Evolutionary conservation across 202 grass and related monocot species (phyloP).

Genomic region (Saccharum hybrid): DNA sequence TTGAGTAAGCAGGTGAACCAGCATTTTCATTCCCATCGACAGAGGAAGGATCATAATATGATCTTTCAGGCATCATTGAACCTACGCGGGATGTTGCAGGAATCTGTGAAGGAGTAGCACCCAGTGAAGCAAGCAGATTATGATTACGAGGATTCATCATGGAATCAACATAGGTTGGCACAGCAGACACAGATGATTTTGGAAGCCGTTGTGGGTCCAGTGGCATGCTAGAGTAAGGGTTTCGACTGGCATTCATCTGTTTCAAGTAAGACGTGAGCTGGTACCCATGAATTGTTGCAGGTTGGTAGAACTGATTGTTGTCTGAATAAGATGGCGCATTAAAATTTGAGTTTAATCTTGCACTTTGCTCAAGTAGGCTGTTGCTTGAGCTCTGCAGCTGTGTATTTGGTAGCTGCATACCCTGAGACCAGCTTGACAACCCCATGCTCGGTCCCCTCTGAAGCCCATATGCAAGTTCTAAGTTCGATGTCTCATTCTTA

Average conservation of each 20-base stretch:
- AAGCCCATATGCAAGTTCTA: conserved; percentile 76
- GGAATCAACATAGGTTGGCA: conserved; percentile 58
- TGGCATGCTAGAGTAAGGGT: conserved; percentile 64
- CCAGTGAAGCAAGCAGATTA: conserved; percentile 66
- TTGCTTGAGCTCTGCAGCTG: conserved; percentile 53
- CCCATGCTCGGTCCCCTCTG: conserved; percentile 59
- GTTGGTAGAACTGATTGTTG: conserved; percentile 82
- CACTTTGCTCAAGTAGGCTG: conserved; percentile 61
- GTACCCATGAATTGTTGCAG: conserved; percentile 93
- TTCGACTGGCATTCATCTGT: conserved; percentile 65
- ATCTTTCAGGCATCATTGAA: conserved; percentile 58
- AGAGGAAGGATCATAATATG: conserved; percentile 68
- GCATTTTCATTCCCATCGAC: conserved; percentile 59
- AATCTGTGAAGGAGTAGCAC: conserved; percentile 62
- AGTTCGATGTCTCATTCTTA: conserved; percentile 52
- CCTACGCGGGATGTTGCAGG: conserved; percentile 58
- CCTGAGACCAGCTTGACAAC: conserved; percentile 72
- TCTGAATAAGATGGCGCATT: conserved; percentile 59
- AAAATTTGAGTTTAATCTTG: conserved; percentile 68
- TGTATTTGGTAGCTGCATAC: conserved; percentile 67
- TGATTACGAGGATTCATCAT: conserved; percentile 62
- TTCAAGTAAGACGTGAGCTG: conserved; percentile 80
- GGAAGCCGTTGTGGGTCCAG: conserved; percentile 57
- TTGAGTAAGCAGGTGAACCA: conserved; percentile 63
- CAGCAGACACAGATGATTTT: conserved; percentile 56